Percentiles rank a stretch among this genome's conserved stretches.
Evolutionary conservation across 352 stramenopile genomes (phyloP).

Genomic region (Pilasporangium apinafurcum): DNA sequence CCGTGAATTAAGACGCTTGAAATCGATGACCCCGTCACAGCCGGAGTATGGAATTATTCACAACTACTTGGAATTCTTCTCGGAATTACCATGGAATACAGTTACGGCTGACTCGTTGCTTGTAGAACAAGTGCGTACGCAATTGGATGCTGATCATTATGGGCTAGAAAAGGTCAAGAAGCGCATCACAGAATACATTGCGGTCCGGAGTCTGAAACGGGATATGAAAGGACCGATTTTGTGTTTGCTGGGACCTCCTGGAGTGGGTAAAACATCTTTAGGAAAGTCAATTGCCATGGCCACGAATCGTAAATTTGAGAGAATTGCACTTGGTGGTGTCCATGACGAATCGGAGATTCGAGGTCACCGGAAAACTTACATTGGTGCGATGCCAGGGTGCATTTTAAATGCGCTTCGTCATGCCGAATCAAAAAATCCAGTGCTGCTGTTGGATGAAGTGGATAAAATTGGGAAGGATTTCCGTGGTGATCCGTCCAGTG

Average conservation of each 20-base stretch:
- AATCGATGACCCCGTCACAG: conserved; percentile 69
- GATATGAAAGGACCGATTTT: conserved; percentile 86
- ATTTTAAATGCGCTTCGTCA: conserved; percentile 77
- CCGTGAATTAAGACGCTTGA: conserved; percentile 60
- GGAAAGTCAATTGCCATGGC: conserved; percentile 73
- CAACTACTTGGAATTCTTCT: conserved; percentile 81
- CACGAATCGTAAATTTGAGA: conserved; percentile 71
- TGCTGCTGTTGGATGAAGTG: conserved; percentile 85
- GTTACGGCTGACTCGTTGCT: conserved; percentile 48
- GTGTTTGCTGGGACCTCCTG: conserved; percentile 81
- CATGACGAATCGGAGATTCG: conserved; percentile 83
- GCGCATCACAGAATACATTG: conserved; percentile 84
- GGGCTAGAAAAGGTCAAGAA: conserved; percentile 82
- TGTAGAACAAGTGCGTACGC: conserved; percentile 45
- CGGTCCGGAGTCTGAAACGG: conserved; percentile 70
- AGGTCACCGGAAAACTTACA: conserved; percentile 83
- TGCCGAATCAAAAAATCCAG: conserved; percentile 68
- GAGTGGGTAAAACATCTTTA: conserved; percentile 81
- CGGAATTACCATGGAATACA: conserved; percentile 58
- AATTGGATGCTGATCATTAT: conserved; percentile 77
- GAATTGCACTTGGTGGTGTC: conserved; percentile 70
- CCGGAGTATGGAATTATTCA: conserved; percentile 76
- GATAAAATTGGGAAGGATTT: conserved; percentile 80
- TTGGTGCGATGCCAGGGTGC: conserved; percentile 80
- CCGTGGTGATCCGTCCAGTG: conserved; percentile 53